Conservation (phyloP, 495 filamentous ascomycete species). For the Bathelium albidoporum region DNA sequence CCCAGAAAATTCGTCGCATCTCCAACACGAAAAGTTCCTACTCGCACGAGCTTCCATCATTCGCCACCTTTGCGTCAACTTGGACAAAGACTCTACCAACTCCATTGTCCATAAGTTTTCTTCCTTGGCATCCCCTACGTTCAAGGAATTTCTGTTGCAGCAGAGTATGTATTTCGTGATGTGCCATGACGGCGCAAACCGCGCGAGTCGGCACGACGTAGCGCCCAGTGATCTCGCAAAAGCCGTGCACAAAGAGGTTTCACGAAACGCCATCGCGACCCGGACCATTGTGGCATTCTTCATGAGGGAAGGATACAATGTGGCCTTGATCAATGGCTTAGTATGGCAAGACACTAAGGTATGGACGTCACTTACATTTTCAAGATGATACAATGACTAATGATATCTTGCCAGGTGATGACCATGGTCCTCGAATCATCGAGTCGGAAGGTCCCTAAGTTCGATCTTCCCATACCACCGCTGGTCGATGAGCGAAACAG, state of each 20-base stretch:
- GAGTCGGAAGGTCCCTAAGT: not conserved
- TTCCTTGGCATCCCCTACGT: constrained; percentile 35
- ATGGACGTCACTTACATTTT: no score
- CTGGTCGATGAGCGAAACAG: not conserved
- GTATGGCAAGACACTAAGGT: constrained; percentile 54
- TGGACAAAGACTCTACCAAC: constrained; percentile 21
- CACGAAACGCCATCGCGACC: constrained; percentile 24
- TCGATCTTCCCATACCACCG: not conserved
- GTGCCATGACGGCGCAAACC: constrained; percentile 49
- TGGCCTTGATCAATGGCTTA: constrained; percentile 49
- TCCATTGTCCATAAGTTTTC: constrained; percentile 40
- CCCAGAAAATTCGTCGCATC: constrained; percentile 22
- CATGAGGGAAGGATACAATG: constrained; percentile 40
- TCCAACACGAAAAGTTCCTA: constrained; percentile 39
- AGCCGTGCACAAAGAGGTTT: not conserved
- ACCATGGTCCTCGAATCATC: constrained; percentile 38
- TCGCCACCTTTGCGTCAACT: constrained; percentile 44
- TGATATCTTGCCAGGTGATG: constrained; percentile 33
- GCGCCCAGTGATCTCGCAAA: constrained; percentile 2
- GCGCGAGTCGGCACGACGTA: not conserved
- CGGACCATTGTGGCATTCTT: constrained; percentile 42
- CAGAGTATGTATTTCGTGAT: constrained; percentile 56
- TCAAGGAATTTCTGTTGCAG: constrained; percentile 42
- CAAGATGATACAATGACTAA: no score
- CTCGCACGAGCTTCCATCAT: constrained; percentile 52